Percentiles rank a stretch among this genome's conserved stretches.
These are phyloP conservation scores for Penicillium olsonii DNA, from an alignment of 2,329 filamentous ascomycete species.

Conservation along the genomic window DNA sequence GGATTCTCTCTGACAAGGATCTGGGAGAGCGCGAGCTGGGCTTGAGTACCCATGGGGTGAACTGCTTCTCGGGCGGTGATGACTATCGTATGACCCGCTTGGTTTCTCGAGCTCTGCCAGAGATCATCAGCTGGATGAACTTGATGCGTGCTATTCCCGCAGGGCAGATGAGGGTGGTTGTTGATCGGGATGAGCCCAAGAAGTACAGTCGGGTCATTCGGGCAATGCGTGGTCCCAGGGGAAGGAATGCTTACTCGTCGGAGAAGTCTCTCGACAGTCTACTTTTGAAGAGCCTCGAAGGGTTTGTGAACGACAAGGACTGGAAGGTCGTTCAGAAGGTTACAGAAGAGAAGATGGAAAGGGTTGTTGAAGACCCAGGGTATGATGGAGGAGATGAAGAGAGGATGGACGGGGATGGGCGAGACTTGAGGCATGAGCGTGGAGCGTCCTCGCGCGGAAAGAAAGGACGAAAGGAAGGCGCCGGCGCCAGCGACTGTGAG, in stretches of 20 bases:
- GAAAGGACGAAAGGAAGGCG: too few species aligned
- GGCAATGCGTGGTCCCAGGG: neutral
- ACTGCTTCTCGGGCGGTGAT: conserved; percentile 70
- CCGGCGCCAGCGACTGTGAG: too few species aligned
- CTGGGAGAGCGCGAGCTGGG: conserved; percentile 57
- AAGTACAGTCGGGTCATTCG: too few species aligned
- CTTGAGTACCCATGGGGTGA: conserved; percentile 61
- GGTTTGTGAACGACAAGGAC: neutral
- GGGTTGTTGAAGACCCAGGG: too few species aligned
- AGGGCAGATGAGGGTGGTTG: neutral
- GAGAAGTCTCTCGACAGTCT: neutral
- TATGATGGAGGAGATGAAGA: too few species aligned
- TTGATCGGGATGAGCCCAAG: neutral
- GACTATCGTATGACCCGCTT: conserved; percentile 61
- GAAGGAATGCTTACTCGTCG: neutral
- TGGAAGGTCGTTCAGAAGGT: too few species aligned
- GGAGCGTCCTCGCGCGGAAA: too few species aligned
- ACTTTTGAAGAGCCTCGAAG: neutral
- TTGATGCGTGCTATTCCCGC: conserved; percentile 47
- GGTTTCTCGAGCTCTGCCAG: conserved; percentile 50
- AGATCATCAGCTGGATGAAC: conserved; percentile 64
- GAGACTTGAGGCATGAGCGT: too few species aligned
- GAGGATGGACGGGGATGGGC: too few species aligned
- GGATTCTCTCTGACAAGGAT: conserved; percentile 56
- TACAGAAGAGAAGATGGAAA: too few species aligned